Conservation (phyloP, 2,329 filamentous ascomycete genomes). For the Pezicula carpinea region DNA sequence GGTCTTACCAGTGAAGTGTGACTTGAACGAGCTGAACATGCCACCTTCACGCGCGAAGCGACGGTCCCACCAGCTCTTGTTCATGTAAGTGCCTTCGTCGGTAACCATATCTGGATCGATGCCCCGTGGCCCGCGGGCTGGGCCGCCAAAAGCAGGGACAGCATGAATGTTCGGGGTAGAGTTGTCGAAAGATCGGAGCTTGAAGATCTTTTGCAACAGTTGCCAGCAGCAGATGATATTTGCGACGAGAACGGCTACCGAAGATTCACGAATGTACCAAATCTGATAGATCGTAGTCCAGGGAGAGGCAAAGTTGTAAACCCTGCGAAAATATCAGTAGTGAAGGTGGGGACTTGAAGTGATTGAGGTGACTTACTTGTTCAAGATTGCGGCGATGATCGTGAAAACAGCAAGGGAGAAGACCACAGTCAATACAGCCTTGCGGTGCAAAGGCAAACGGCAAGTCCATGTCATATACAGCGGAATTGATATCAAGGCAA, state of each 20-base stretch:
- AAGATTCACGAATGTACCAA: slow-evolving; percentile 49
- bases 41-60: no score
- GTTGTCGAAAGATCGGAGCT: slow-evolving; percentile 16
- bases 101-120: no score
- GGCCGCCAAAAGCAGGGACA: no score
- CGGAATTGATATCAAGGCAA: slow-evolving; percentile 53
- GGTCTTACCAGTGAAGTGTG: no score
- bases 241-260: slow-evolving; percentile 44
- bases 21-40: no score
- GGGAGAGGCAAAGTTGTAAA: slow-evolving; percentile 26
- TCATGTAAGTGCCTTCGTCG: no score
- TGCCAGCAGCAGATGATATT: slow-evolving; percentile 48
- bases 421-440: slow-evolving; percentile 40
- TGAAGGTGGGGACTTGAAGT: not conserved
- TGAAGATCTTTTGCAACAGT: slow-evolving; percentile 18
- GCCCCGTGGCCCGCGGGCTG: no score
- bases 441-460: slow-evolving; percentile 42
- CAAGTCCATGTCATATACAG: slow-evolving; percentile 43
- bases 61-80: no score
- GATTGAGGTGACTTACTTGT: slow-evolving; percentile 30
- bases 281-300: slow-evolving; percentile 24
- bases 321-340: slow-evolving; percentile 7
- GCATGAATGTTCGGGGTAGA: slow-evolving; percentile 4
- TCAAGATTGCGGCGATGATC: slow-evolving; percentile 46
- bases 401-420: slow-evolving; percentile 40